These are phyloP conservation scores for Urtica urens DNA, from an alignment of 306 rosid genomes.

Conservation along the genomic window DNA sequence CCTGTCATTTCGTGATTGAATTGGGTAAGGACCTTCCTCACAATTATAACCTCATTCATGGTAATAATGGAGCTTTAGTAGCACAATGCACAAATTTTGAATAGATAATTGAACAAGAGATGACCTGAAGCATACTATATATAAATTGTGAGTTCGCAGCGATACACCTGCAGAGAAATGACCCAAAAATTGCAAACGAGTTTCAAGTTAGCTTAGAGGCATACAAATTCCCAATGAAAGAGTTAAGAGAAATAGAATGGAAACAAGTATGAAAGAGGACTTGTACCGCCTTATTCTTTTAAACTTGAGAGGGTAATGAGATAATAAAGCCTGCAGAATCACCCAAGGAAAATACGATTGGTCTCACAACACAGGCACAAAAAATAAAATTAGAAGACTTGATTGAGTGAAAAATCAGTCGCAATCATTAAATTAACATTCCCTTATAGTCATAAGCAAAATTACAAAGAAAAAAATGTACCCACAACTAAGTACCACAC, in stretches of 20 bases:
- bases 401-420: not conserved
- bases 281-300: slow-evolving; percentile 55
- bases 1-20: slow-evolving; percentile 31
- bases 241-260: not conserved
- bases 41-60: slow-evolving; percentile 8
- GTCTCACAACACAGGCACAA: not conserved
- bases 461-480: too few species aligned
- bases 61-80: not conserved
- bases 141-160: slow-evolving; percentile 71
- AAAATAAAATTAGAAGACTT: not conserved
- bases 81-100: not conserved
- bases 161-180: slow-evolving; percentile 59
- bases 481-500: too few species aligned
- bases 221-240: not conserved
- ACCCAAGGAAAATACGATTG: not conserved
- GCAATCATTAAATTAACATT: not conserved
- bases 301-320: slow-evolving; percentile 56
- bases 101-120: slow-evolving; percentile 16
- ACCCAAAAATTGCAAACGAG: slow-evolving; percentile 12
- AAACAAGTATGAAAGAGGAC: slow-evolving; percentile 8
- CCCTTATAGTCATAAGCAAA: too few species aligned
- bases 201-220: too few species aligned
- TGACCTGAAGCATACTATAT: slow-evolving; percentile 86
- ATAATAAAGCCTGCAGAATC: slow-evolving; percentile 60
- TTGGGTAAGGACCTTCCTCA: slow-evolving; percentile 7